Percentiles rank a stretch among this genome's conserved stretches.
Evolutionary conservation across 2,329 filamentous ascomycete species (phyloP).

Genomic region (Tolypocladium paradoxum): DNA sequence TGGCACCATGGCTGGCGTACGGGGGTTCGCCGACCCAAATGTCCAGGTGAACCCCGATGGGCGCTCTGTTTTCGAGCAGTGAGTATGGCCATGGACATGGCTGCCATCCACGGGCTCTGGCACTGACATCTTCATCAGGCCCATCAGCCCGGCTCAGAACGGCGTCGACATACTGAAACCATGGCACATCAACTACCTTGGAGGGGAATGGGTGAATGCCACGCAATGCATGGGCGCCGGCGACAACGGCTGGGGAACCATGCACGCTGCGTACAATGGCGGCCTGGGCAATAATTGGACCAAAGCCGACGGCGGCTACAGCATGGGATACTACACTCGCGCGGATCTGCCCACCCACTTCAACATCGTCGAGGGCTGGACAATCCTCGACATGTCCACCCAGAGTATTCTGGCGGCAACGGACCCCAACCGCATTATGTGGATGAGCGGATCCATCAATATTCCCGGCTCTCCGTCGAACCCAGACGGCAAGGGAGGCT

Average conservation of each 20-base stretch:
- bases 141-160: conserved; percentile 20
- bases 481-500: conserved; percentile 27
- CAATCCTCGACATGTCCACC: conserved; percentile 14
- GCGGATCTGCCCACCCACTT: conserved; percentile 42
- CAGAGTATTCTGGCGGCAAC: conserved; percentile 19
- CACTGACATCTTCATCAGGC: neutral
- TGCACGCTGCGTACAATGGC: conserved; percentile 38
- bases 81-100: conserved; percentile 9
- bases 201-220: conserved; percentile 31
- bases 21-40: conserved; percentile 38
- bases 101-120: neutral
- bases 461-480: conserved; percentile 26
- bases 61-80: conserved; percentile 37
- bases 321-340: conserved; percentile 37
- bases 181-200: conserved; percentile 38
- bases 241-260: conserved; percentile 37
- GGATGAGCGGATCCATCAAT: conserved; percentile 33
- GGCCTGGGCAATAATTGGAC: conserved; percentile 41
- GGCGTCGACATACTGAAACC: conserved; percentile 36
- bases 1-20: conserved; percentile 41
- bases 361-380: conserved; percentile 43
- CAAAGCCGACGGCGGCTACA: conserved; percentile 8
- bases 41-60: conserved; percentile 20
- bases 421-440: conserved; percentile 33
- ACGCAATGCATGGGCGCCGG: conserved; percentile 43